Evolutionary conservation across 192 early-diverging fungal species (phyloP).

Genomic region (Tieghemiomyces parasiticus): DNA sequence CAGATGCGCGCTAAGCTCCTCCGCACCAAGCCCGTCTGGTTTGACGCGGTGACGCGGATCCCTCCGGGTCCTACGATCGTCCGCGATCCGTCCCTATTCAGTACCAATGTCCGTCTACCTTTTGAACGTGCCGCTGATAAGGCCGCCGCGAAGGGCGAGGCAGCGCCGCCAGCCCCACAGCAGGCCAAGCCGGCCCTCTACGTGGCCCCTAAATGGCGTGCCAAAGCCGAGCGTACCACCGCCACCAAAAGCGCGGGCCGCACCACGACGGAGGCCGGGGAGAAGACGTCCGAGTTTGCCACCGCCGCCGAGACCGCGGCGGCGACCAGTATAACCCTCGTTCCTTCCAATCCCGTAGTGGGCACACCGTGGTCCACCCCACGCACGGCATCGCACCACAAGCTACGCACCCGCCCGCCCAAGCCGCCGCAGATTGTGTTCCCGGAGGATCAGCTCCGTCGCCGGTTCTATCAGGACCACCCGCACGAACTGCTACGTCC

Average conservation of each 20-base stretch:
- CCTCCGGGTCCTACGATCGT: conserved; percentile 28
- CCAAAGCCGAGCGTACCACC: too few species aligned
- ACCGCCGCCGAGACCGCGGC: neutral
- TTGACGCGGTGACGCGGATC: conserved; percentile 21
- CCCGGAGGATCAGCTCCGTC: conserved; percentile 75
- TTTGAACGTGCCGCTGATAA: conserved; percentile 18
- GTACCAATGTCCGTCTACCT: conserved; percentile 16
- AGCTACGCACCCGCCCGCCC: conserved; percentile 40
- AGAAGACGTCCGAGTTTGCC: neutral
- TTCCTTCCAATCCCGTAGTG: conserved; percentile 22
- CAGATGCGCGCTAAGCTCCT: conserved; percentile 22
- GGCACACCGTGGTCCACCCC: conserved; percentile 23
- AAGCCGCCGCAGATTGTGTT: conserved; percentile 63
- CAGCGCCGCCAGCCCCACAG: too few species aligned
- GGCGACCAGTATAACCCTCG: conserved; percentile 12
- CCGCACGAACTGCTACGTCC: conserved; percentile 76
- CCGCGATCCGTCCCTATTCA: conserved; percentile 26
- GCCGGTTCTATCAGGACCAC: conserved; percentile 82
- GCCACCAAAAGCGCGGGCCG: neutral
- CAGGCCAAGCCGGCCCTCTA: too few species aligned
- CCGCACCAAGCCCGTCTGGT: conserved; percentile 25
- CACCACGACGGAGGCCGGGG: neutral
- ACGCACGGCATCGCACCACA: conserved; percentile 16
- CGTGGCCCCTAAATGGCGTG: too few species aligned
- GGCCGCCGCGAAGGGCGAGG: neutral